Conservation (phyloP, 2,329 filamentous ascomycete species). For the Nigrograna mackinnonii region DNA sequence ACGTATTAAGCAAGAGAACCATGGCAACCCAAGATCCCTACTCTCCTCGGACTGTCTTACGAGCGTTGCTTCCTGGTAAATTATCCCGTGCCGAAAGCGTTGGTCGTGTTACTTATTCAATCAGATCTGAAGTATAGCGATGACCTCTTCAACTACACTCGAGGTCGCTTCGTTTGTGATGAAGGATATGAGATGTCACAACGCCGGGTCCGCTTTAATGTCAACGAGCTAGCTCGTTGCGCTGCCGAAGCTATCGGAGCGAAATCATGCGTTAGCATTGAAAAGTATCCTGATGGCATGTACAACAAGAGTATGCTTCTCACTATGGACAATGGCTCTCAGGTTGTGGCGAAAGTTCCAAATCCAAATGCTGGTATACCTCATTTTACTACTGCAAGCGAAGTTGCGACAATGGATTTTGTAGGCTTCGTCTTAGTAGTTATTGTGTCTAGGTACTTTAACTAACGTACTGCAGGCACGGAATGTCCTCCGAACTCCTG, state of each 20-base stretch:
- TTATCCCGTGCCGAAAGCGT: no score
- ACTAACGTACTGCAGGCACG: conserved; percentile 22
- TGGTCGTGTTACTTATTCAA: no score
- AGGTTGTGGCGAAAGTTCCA: conserved; percentile 22
- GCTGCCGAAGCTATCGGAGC: conserved; percentile 28
- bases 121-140: conserved; percentile 17
- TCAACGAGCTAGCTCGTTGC: conserved; percentile 25
- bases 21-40: no score
- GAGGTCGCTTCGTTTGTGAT: conserved; percentile 28
- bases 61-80: no score
- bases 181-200: conserved; percentile 22
- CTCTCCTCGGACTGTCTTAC: no score
- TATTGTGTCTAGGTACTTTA: conserved; percentile 1
- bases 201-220: conserved; percentile 29
- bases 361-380: conserved; percentile 25
- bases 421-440: not conserved
- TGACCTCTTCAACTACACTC: conserved; percentile 31
- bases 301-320: conserved; percentile 27
- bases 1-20: not conserved
- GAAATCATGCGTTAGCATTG: conserved; percentile 24
- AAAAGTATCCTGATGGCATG: conserved; percentile 28
- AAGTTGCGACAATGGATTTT: conserved; percentile 34
- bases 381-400: conserved; percentile 32
- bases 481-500: conserved; percentile 24
- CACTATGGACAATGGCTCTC: conserved; percentile 19